Base-by-base conservation (phyloP, 768 basidiomycete species). In the Leccinum fibrillosum region DNA sequence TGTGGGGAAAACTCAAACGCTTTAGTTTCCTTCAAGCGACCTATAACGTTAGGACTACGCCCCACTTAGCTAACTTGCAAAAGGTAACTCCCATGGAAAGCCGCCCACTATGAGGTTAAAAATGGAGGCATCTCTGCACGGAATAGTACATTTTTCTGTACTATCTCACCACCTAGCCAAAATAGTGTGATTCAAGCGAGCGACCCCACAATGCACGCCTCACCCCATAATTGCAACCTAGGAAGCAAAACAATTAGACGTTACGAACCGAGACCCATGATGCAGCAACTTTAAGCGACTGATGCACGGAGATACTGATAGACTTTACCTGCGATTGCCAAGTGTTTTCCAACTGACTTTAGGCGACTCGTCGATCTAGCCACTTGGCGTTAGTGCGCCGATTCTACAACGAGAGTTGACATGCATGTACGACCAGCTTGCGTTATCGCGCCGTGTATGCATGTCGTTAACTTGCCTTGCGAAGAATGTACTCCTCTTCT, bases 261-360 rank as follows among this genome's bases (percentile, higher is more conserved):
- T 58, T 11, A 19, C 19, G 42, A 58, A 59, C 28, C 32, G 45
- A 39, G 15, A 49, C 13, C 45, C 42, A 19, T 44, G 19, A 44
- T 44, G 42, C 42, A 47, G 23, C n/a, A 21, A 34, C 32, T 34
- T 34, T 34, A 55, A 63, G 56, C 17, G 56, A 34, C 32, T 47
- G 15, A 48, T 37, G 45, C 39, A n/a, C 50, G 35, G 42, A 19
- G 44, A 55, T 34, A 56, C 10, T 34, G 49, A 52, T 48, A 21
- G 21, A 10, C 17, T 25, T 28, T 45, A 53, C 66, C 62, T 58
- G 50, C 62, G 62, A 28, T 58, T 61, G 15, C 59, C 62, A 54
- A 74, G 83, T 12, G 78, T 82, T 70, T 87, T 94, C 93, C 93
- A 95, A 69, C 83, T 89, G 26, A 83, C 86, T 64, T 83, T 84